A percentile compares a stretch with the other conserved stretches of the same genome.
Conservation (phyloP, 1,284 basidiomycete species). For the Trichosporon sp. region DNA sequence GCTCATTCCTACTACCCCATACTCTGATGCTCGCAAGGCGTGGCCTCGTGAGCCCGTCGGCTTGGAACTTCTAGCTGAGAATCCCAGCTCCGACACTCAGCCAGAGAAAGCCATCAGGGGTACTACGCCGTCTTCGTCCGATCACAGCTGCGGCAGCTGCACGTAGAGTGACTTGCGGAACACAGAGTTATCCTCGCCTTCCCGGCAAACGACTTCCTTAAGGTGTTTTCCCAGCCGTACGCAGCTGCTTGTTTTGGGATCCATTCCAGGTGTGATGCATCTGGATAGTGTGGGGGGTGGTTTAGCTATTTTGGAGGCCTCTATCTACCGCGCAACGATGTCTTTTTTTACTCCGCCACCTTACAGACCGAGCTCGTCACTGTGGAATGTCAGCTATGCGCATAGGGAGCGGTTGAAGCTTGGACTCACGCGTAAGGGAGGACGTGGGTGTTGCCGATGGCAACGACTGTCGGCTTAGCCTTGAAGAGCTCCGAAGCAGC, state of each 20-base stretch:
- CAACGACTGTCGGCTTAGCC: slow-evolving; percentile 77
- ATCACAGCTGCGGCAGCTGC: no score
- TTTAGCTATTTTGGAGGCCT: slow-evolving; percentile 24
- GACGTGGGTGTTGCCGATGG: slow-evolving; percentile 67
- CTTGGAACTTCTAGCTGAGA: no score
- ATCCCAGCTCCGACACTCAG: no score
- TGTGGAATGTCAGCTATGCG: slow-evolving; percentile 11
- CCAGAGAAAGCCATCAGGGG: no score
- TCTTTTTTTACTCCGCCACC: slow-evolving; percentile 7
- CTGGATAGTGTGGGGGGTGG: slow-evolving; percentile 10
- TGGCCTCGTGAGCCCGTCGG: no score
- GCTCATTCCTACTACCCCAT: no score
- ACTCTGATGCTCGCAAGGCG: no score
- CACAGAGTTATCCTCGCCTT: no score
- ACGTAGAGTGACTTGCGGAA: no score
- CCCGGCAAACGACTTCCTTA: no score
- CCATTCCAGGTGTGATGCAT: slow-evolving; percentile 20
- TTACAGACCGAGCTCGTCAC: slow-evolving; percentile 76
- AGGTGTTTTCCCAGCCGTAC: no score
- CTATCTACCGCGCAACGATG: slow-evolving; percentile 24
- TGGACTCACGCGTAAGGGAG: slow-evolving; percentile 64
- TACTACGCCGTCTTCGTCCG: no score
- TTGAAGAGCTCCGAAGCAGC: slow-evolving; percentile 45
- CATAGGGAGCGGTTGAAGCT: not conserved
- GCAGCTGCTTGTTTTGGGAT: slow-evolving; percentile 6